A percentile compares a stretch with the other conserved stretches of the same genome.
Evolutionary conservation across 2,329 filamentous ascomycete species (phyloP).

Genomic region (Phialocephala subalpina): DNA sequence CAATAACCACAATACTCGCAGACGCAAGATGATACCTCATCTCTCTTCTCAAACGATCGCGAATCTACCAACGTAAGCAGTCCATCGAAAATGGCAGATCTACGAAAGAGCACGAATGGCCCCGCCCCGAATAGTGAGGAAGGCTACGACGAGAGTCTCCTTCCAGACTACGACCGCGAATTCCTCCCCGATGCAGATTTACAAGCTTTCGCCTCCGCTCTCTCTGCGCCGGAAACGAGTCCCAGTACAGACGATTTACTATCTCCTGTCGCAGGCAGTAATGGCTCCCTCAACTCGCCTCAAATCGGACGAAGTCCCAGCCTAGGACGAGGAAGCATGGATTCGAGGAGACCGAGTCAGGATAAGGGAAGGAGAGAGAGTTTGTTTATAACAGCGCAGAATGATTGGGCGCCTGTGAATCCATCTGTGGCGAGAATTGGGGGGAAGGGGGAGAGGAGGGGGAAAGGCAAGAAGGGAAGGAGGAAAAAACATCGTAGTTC

Average conservation of each 20-base stretch:
- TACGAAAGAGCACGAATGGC: constrained; percentile 51
- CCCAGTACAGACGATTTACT: constrained; percentile 64
- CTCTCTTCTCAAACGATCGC: not conserved
- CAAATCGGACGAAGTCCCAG: too few relatives aligned
- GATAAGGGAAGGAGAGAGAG: constrained; percentile 33
- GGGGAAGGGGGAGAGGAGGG: constrained; percentile 48
- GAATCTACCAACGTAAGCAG: constrained; percentile 4
- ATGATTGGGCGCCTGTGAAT: constrained; percentile 93
- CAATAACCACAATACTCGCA: not conserved
- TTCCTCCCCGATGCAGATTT: constrained; percentile 80
- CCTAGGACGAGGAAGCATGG: not conserved
- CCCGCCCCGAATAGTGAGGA: constrained; percentile 67
- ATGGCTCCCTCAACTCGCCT: not conserved
- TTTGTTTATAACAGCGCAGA: constrained; percentile 83
- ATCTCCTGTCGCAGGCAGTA: constrained; percentile 6
- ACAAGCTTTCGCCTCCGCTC: constrained; percentile 79
- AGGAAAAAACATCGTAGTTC: constrained; percentile 59
- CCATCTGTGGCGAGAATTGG: constrained; percentile 44
- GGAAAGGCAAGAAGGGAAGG: constrained; percentile 40
- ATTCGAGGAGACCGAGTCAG: constrained; percentile 11
- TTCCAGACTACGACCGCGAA: constrained; percentile 83
- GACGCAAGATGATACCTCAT: constrained; percentile 1
- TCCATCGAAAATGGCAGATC: constrained; percentile 41
- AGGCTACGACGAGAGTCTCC: constrained; percentile 70
- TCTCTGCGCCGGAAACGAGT: constrained; percentile 81